Evolutionary conservation across 192 early-diverging fungal species (phyloP), one percentile per base, ranked within the genome.

Genomic region (Backusella luteola): DNA sequence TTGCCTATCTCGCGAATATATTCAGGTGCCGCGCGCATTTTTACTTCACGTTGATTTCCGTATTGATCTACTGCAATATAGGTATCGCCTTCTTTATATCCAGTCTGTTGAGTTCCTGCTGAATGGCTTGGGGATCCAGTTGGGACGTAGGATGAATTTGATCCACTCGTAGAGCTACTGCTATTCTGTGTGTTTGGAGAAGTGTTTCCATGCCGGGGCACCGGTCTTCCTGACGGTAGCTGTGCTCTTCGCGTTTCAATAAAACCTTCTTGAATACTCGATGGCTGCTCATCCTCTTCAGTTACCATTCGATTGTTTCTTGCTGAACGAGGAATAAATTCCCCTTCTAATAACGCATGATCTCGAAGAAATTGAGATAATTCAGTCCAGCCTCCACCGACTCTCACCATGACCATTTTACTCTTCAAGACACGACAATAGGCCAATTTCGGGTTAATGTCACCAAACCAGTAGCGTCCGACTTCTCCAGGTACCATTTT

Each of bases 381-480:
- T 67, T 80, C 79, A 4, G 75, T 67, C 79, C 79, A 80, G 36
- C 79, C 90, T 69, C 90, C 90, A 59, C 90, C 90, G 9, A 91
- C 89, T 76, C 90, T 77, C 38, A 91, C 90, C 90, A 91, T 91
- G 32, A 91, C 89, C 84, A 87, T 86, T 9, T 85, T 81, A 69
- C 89, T 87, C 63, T 85, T 78, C 44, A 91, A 71, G 49, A 90
- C 86, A 67, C 89, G 89, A 46, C 90, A 91, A 74, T 90, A 90
- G 34, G 82, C 85, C 23, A 91, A 73, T 53, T 88, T 90, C 19
- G 89, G 89, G 36, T 89, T 86, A 15, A 87, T 78, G 44, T 91
- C 90, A 52, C 90, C 90, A 85, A 91, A 91, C 83, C 87, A 85
- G 78, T 91, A 91, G 34, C 87, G 84, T 42, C 88, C 89, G 14